Evolutionary conservation across 192 early-diverging fungal genomes (phyloP).

Genomic region (Linnemannia schmuckeri): DNA sequence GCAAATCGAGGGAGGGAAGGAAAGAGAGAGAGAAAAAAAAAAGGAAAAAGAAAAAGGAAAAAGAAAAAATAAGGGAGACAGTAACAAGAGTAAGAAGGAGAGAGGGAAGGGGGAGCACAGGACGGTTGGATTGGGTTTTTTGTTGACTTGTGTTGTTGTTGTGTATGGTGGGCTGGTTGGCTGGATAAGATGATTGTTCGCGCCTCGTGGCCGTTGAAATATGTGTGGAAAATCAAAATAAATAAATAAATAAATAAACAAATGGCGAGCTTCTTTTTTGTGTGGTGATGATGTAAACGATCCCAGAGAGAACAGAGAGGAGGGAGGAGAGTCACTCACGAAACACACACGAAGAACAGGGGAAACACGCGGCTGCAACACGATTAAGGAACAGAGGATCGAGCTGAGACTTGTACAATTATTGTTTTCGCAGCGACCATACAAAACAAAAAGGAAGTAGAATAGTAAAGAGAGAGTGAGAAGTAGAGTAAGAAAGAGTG

Average conservation of each 20-base stretch:
- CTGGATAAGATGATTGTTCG: neutral
- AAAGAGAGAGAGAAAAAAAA: neutral
- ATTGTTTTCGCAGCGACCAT: too few relatives aligned
- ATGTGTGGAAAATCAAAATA: neutral
- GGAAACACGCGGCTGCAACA: too few relatives aligned
- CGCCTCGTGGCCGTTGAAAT: neutral
- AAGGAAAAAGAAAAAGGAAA: neutral
- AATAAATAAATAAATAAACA: neutral
- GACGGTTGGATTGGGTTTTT: neutral
- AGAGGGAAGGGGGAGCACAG: neutral
- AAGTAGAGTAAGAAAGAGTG: too few relatives aligned
- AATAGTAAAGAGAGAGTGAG: too few relatives aligned
- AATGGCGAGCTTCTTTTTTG: slow-evolving; percentile 1
- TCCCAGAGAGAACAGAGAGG: neutral
- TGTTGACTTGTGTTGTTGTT: neutral
- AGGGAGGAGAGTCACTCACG: too few relatives aligned
- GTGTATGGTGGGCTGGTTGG: neutral
- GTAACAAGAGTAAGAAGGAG: neutral
- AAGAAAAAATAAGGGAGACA: neutral
- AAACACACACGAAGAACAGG: too few relatives aligned
- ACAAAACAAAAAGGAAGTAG: too few relatives aligned
- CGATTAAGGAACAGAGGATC: too few relatives aligned
- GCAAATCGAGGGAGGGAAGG: neutral
- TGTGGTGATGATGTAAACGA: neutral
- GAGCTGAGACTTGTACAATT: too few relatives aligned